Percentiles rank a stretch among this genome's conserved stretches.
phyloP scores from a whole-genome alignment of 2,329 filamentous ascomycete species.

The Corynespora cassiicola region DNA sequence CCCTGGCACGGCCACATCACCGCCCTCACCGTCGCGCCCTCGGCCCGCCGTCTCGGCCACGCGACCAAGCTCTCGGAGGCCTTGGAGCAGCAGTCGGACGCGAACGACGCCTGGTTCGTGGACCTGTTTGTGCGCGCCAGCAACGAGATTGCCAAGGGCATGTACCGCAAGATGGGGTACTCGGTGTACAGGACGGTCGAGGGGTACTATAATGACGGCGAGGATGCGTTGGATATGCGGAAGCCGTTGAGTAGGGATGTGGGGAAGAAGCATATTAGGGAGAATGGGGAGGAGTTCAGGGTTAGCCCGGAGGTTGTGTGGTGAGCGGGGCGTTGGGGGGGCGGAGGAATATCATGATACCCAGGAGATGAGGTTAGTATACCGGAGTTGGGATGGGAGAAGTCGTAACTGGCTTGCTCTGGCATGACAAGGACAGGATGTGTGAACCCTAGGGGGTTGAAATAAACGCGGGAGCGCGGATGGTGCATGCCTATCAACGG shows the following conservation, averaged over 20 bases:
- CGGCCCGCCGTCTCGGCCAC: constrained; percentile 83
- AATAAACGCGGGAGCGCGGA: no score
- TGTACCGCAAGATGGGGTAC: constrained; percentile 91
- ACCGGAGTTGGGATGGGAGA: no score
- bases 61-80: constrained; percentile 82
- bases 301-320: constrained; percentile 88
- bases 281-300: constrained; percentile 78
- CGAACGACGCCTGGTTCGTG: constrained; percentile 89
- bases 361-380: not conserved
- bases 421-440: no score
- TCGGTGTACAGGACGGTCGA: constrained; percentile 87
- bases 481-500: not conserved
- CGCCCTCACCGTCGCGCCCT: constrained; percentile 88
- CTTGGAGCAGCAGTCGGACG: constrained; percentile 82
- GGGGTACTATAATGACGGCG: constrained; percentile 93
- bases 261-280: constrained; percentile 75
- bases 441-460: no score
- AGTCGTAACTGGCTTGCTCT: no score
- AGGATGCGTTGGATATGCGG: constrained; percentile 97
- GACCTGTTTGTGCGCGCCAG: constrained; percentile 92
- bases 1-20: constrained; percentile 99
- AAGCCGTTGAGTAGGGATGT: constrained; percentile 86
- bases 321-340: constrained; percentile 51
- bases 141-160: constrained; percentile 83
- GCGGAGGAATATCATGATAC: not conserved